phyloP scores from a whole-genome alignment of 2,329 filamentous ascomycete genomes.

The Fusarium sp. region DNA sequence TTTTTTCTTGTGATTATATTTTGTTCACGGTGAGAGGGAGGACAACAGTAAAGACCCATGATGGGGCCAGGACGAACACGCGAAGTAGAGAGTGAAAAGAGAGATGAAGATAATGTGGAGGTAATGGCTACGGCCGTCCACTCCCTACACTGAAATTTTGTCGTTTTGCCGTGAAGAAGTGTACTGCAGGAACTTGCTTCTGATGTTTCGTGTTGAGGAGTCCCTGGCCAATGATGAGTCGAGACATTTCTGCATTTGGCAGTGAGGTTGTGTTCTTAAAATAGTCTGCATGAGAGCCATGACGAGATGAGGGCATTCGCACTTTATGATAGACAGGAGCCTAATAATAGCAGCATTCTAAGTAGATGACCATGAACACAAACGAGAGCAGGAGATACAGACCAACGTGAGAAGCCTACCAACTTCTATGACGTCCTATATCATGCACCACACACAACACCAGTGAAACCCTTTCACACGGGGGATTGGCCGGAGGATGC shows the following conservation, averaged over 20 bases:
- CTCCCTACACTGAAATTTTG: constrained; percentile 12
- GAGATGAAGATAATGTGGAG: constrained; percentile 9
- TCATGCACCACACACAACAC: background rate
- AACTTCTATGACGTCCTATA: constrained; percentile 1
- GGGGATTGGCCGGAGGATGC: background rate
- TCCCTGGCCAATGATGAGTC: background rate
- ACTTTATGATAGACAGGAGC: background rate
- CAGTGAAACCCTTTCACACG: background rate
- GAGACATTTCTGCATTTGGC: background rate
- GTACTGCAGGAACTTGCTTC: background rate
- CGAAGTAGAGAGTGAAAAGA: constrained; percentile 12
- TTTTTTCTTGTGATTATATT: constrained; percentile 39
- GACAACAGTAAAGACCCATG: constrained; percentile 26
- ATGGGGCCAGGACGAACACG: constrained; percentile 14
- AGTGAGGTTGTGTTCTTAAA: background rate
- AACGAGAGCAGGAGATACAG: too few relatives aligned
- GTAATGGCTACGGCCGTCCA: constrained; percentile 41
- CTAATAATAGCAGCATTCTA: background rate
- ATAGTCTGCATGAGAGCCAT: background rate
- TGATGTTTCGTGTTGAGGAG: background rate
- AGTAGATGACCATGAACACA: too few relatives aligned
- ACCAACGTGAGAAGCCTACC: background rate
- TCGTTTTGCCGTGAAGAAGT: background rate
- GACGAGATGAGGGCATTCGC: background rate
- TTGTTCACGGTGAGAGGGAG: constrained; percentile 22